A percentile compares a stretch with the other conserved stretches of the same genome.
phyloP scores from a whole-genome alignment of 1,284 basidiomycete species.

The Amylostereum areolatum region DNA sequence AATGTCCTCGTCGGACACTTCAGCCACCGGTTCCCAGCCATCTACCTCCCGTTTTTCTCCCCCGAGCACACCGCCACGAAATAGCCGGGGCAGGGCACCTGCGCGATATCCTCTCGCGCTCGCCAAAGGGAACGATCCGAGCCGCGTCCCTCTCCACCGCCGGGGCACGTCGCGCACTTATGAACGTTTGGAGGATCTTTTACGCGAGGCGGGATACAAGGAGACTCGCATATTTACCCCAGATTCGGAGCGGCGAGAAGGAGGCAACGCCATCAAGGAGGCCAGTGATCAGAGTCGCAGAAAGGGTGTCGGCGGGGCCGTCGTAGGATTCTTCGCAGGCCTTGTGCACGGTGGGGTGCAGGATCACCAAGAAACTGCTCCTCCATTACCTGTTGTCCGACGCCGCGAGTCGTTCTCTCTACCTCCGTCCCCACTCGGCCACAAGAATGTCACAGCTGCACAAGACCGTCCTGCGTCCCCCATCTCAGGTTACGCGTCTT shows the following conservation, averaged over 20 bases:
- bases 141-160: conserved; percentile 64
- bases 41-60: no score
- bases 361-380: conserved; percentile 9
- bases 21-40: no score
- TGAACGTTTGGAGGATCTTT: conserved; percentile 75
- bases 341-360: conserved; percentile 32
- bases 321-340: conserved; percentile 56
- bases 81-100: neutral
- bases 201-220: conserved; percentile 83
- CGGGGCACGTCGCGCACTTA: conserved; percentile 74
- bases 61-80: neutral
- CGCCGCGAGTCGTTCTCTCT: conserved; percentile 16
- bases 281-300: conserved; percentile 14
- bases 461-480: conserved; percentile 13
- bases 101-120: neutral
- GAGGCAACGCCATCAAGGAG: conserved; percentile 22
- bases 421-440: conserved; percentile 27
- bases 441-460: conserved; percentile 13
- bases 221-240: conserved; percentile 85
- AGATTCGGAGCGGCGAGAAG: conserved; percentile 51
- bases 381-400: conserved; percentile 7
- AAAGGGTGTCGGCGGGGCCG: conserved; percentile 42
- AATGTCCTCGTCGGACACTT: no score
- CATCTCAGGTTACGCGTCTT: conserved; percentile 1
- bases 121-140: conserved; percentile 14